Conservation (phyloP, 2,329 filamentous ascomycete species). For the Fusarium tupiense region DNA sequence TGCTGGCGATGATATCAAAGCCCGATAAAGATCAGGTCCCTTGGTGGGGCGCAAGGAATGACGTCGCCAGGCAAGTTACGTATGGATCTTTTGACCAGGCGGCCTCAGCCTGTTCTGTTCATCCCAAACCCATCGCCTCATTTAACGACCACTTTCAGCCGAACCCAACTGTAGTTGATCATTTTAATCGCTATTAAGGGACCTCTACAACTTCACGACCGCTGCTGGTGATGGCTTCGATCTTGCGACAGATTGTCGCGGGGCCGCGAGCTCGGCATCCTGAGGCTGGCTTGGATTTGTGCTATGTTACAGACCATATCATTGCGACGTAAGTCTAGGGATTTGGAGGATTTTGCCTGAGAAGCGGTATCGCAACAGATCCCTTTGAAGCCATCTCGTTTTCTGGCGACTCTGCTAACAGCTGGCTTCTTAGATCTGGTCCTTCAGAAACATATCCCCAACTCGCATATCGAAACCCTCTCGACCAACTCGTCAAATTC, state of each 20-base stretch:
- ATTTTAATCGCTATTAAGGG: background rate
- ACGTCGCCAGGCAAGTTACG: slow-evolving; percentile 33
- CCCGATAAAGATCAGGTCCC: slow-evolving; percentile 1
- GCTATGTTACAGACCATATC: slow-evolving; percentile 90
- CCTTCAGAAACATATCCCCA: slow-evolving; percentile 90
- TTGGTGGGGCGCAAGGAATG: slow-evolving; percentile 33
- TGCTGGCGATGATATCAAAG: slow-evolving; percentile 12
- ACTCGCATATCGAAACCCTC: slow-evolving; percentile 91
- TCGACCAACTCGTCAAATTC: slow-evolving; percentile 86
- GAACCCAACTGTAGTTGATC: background rate
- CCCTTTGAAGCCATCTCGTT: fast-evolving
- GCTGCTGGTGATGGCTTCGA: slow-evolving; percentile 66
- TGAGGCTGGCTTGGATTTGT: slow-evolving; percentile 90
- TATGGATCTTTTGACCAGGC: background rate
- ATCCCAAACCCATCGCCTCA: background rate
- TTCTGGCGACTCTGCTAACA: slow-evolving; percentile 13
- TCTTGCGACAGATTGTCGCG: slow-evolving; percentile 91
- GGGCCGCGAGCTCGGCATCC: slow-evolving; percentile 84
- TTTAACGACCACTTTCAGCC: background rate
- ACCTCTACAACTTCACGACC: background rate
- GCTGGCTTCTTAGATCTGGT: slow-evolving; percentile 73
- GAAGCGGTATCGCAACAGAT: fast-evolving
- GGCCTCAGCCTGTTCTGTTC: slow-evolving; percentile 16
- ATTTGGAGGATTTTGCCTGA: fast-evolving
- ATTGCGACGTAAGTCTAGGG: slow-evolving; percentile 63